These are phyloP conservation scores for Kodamaea arcana DNA, from an alignment of 1,139 yeast species.

Conservation along the genomic window DNA sequence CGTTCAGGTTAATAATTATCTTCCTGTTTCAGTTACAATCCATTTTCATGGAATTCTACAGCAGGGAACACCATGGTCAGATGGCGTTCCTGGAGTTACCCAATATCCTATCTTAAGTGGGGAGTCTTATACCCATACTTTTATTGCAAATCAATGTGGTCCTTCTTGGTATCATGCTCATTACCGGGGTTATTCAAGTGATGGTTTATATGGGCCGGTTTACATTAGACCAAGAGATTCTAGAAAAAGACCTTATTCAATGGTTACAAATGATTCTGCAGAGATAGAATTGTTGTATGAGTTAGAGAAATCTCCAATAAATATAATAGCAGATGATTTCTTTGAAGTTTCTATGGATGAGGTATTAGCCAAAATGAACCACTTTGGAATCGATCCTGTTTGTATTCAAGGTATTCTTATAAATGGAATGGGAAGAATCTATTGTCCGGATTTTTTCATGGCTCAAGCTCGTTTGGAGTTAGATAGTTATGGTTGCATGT, in stretches of 20 bases:
- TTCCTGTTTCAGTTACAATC: constrained; percentile 32
- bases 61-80: constrained; percentile 33
- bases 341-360: constrained; percentile 25
- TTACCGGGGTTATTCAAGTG: constrained; percentile 44
- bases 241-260: constrained; percentile 22
- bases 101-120: constrained; percentile 38
- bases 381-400: constrained; percentile 30
- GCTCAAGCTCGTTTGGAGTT: constrained; percentile 12
- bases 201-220: constrained; percentile 43
- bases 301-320: constrained; percentile 22
- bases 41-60: constrained; percentile 50
- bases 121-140: constrained; percentile 31
- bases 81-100: constrained; percentile 44
- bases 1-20: constrained; percentile 23
- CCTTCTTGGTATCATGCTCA: constrained; percentile 54
- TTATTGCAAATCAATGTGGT: constrained; percentile 40
- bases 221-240: constrained; percentile 21
- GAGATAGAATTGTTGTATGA: constrained; percentile 12
- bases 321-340: constrained; percentile 23
- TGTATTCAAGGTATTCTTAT: constrained; percentile 29
- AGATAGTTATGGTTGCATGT: constrained; percentile 20
- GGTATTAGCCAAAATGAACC: constrained; percentile 21
- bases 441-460: constrained; percentile 16
- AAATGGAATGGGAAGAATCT: constrained; percentile 32
- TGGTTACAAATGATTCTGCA: constrained; percentile 13